Evolutionary conservation across 345 rosid species (phyloP).

Genomic region (Trapa bicornis): DNA sequence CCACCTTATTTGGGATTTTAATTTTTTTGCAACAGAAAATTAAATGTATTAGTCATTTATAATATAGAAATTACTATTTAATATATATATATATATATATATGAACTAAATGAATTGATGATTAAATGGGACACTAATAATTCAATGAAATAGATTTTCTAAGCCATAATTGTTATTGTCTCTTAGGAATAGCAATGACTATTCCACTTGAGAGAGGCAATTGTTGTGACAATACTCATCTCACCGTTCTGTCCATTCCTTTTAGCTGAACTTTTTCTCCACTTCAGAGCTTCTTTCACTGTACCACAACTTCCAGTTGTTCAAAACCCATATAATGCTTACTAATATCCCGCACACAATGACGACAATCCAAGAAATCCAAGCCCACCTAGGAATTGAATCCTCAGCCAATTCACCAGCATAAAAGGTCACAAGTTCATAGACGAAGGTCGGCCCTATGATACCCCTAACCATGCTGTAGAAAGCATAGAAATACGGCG

Average conservation of each 20-base stretch:
- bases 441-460: constrained; percentile 44
- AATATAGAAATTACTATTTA: no score
- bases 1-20: no score
- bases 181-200: no score
- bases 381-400: constrained; percentile 59
- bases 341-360: constrained; percentile 39
- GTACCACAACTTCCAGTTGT: constrained; percentile 48
- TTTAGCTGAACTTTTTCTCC: constrained; percentile 9
- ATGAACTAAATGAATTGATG: no score
- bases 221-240: not conserved
- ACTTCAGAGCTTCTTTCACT: constrained; percentile 17
- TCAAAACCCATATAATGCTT: constrained; percentile 52
- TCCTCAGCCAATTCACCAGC: constrained; percentile 24
- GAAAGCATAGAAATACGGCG: constrained; percentile 40
- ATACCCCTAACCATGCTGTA: constrained; percentile 57
- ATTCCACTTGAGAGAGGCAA: no score
- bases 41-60: no score
- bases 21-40: no score
- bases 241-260: not conserved
- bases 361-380: constrained; percentile 78
- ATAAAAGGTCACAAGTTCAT: constrained; percentile 41
- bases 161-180: no score
- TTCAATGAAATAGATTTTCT: no score
- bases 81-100: no score
- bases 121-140: no score